A percentile compares a stretch with the other conserved stretches of the same genome.
Evolutionary conservation across 768 basidiomycete species (phyloP).

Genomic region (Holtermannia corniformis): DNA sequence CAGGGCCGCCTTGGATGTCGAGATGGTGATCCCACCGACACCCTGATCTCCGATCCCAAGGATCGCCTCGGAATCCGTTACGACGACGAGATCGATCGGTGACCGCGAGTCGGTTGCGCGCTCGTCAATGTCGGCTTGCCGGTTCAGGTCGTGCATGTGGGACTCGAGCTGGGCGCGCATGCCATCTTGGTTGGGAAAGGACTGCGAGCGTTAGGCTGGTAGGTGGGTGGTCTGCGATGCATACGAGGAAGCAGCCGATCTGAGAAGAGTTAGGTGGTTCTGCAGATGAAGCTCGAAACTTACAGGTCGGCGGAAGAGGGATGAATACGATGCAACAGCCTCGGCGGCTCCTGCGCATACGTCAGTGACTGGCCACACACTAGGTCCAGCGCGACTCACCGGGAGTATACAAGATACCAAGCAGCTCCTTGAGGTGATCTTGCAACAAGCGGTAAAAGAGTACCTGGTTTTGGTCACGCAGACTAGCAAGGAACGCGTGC

Average conservation of each 20-base stretch:
- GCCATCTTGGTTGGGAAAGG: slow-evolving; percentile 54
- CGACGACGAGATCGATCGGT: slow-evolving; percentile 64
- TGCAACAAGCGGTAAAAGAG: slow-evolving; percentile 64
- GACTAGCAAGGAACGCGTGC: slow-evolving; percentile 55
- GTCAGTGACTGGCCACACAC: background rate
- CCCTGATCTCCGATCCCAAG: slow-evolving; percentile 56
- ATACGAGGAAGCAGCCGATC: slow-evolving; percentile 33
- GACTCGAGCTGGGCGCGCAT: slow-evolving; percentile 64
- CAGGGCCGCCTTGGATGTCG: slow-evolving; percentile 62
- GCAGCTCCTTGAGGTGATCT: slow-evolving; percentile 56
- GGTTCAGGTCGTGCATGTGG: slow-evolving; percentile 34
- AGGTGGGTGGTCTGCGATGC: background rate
- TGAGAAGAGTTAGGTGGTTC: background rate
- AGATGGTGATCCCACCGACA: slow-evolving; percentile 50
- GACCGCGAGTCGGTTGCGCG: slow-evolving; percentile 24
- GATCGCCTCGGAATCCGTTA: slow-evolving; percentile 72
- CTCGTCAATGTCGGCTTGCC: slow-evolving; percentile 33
- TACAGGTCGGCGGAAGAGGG: slow-evolving; percentile 65
- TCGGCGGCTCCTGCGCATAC: slow-evolving; percentile 48
- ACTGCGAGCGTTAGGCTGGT: slow-evolving; percentile 43
- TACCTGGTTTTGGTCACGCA: slow-evolving; percentile 48
- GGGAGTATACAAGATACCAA: slow-evolving; percentile 72
- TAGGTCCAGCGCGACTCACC: slow-evolving; percentile 45
- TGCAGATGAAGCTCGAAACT: slow-evolving; percentile 14
- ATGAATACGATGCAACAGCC: slow-evolving; percentile 73